Evolutionary conservation across 495 filamentous ascomycete genomes (phyloP), one percentile per base, ranked within the genome.

Genomic region (Darksidea phi): DNA sequence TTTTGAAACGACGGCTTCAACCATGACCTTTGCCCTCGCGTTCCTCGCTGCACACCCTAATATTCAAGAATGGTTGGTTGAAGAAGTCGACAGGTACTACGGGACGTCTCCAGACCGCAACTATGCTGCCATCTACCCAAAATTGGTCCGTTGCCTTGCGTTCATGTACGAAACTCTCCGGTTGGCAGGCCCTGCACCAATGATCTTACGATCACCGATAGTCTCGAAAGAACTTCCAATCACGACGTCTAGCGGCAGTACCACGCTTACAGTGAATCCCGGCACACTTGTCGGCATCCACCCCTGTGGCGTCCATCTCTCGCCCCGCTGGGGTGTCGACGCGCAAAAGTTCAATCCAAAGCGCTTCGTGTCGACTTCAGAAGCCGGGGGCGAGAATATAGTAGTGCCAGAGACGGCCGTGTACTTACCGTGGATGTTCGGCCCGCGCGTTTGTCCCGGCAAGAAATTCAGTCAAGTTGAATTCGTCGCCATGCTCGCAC

Each of bases 381-480:
- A 13, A 59, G 59, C 11, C 24, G 15, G 23, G 51, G 64, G 12
- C 63, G 50, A 23, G 25, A 63, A 8, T 10, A 32, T 4, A 10
- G 4, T 32, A 32, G 4, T 32, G 10, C 3, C 4, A 32, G 10
- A 4, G 28, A 10, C 28, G 28, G 28, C 28, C 28, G 24, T 34
- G 23, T 67, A 34, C 23, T 8, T 54, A 0, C 53, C 64, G 1
- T 67, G 59, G 59, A 15, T 32, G 17, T 23, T n/a, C 6, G 64
- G 64, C 0, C 48, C 54, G 1, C 46, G 59, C 5, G 23, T 59
- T 3, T 67, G 64, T 56, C 59, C 57, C 7, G 64, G 64, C 1
- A 58, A 56, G 48, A 67, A 67, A 37, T 43, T 67, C 26, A 37
- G 24, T 24, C 60, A 67, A 26, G 64, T 67, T 10, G 64, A 67